These are phyloP conservation scores for Neopestalotiopsis clavispora DNA, from an alignment of 2,329 filamentous ascomycete genomes.

Conservation along the genomic window DNA sequence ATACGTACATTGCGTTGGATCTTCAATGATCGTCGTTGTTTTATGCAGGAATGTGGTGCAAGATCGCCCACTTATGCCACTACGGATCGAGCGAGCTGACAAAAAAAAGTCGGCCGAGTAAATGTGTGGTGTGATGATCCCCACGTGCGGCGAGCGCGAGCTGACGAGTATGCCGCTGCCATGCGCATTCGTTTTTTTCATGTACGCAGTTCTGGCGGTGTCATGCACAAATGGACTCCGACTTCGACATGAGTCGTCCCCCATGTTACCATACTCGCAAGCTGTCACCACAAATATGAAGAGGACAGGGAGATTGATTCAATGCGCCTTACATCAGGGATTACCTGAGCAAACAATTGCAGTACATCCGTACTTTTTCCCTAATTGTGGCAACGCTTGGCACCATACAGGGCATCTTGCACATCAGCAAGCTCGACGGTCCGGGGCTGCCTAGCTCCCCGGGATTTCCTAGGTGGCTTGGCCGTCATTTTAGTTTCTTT, in stretches of 20 bases:
- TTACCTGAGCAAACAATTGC: background rate
- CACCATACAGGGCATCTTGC: too few species aligned
- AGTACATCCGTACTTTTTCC: background rate
- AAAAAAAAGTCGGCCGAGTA: background rate
- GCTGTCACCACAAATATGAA: background rate
- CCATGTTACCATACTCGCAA: background rate
- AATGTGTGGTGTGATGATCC: background rate
- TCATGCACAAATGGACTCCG: background rate
- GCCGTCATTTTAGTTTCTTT: background rate
- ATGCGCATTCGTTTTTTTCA: background rate
- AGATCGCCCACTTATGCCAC: background rate
- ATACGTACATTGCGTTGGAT: background rate
- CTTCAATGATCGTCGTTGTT: background rate
- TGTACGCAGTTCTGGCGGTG: background rate
- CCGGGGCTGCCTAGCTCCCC: background rate
- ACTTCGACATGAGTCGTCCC: background rate
- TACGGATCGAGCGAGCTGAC: background rate
- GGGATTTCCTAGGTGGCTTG: conserved; percentile 4
- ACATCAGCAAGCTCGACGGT: too few species aligned
- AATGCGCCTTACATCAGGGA: background rate
- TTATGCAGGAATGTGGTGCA: background rate
- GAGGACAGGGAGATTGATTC: background rate
- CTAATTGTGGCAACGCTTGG: too few species aligned
- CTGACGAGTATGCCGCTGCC: background rate
- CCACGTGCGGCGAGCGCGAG: background rate